Conservation (phyloP, 805 yeast genomes). For the Yamadazyma tumulicola region DNA sequence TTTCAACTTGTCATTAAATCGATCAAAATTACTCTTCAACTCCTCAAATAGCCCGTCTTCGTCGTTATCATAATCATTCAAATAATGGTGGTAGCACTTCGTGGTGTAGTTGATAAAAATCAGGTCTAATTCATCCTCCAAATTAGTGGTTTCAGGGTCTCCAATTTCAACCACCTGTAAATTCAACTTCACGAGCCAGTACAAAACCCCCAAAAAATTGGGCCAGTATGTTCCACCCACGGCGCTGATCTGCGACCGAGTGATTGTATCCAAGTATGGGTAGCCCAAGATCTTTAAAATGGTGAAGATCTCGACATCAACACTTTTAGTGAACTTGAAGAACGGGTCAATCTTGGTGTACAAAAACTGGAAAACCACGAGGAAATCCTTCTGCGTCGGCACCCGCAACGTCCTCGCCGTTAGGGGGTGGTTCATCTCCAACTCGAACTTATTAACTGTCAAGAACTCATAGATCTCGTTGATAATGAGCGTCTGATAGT, state of each 20-base stretch:
- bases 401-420: slow-evolving; percentile 59
- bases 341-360: slow-evolving; percentile 78
- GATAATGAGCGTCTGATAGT: slow-evolving; percentile 61
- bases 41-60: slow-evolving; percentile 48
- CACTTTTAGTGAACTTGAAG: slow-evolving; percentile 60
- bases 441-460: slow-evolving; percentile 61
- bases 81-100: slow-evolving; percentile 64
- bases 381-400: slow-evolving; percentile 88
- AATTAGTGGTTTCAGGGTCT: slow-evolving; percentile 9
- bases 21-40: slow-evolving; percentile 53
- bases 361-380: slow-evolving; percentile 72
- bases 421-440: slow-evolving; percentile 68
- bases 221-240: slow-evolving; percentile 93
- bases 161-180: slow-evolving; percentile 26
- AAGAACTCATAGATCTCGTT: slow-evolving; percentile 68
- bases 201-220: slow-evolving; percentile 71
- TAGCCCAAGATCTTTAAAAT: slow-evolving; percentile 64
- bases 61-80: slow-evolving; percentile 50
- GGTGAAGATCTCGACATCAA: slow-evolving; percentile 73
- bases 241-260: slow-evolving; percentile 82
- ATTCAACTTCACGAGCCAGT: slow-evolving; percentile 71
- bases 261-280: slow-evolving; percentile 77
- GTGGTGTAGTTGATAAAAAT: slow-evolving; percentile 59
- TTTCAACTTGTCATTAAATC: slow-evolving; percentile 47
- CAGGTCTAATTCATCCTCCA: slow-evolving; percentile 45